Base-by-base conservation (phyloP, 305 asterid species). In the Fraxinus sp. region DNA sequence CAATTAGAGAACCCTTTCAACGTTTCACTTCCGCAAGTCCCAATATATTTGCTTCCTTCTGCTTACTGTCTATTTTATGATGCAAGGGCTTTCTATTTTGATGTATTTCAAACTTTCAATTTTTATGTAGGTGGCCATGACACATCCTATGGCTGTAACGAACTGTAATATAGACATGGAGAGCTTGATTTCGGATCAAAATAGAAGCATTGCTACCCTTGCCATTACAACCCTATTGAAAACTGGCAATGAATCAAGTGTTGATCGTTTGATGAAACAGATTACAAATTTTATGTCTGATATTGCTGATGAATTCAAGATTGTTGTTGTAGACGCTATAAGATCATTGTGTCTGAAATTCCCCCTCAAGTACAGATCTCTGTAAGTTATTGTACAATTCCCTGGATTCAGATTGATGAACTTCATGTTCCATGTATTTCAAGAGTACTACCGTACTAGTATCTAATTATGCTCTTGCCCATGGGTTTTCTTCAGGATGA, bases 261-360 rank as follows among this genome's bases (percentile, higher is more conserved):
- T 97, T 79, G 99, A 97, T 80, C 98, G 99, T 46, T 88, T 97
- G 86, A 95, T 95, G 98, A 97, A 97, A 86, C 99, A 97, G 84
- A 97, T 97, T 84, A 97, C 99, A 32, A 95, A 89, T 81, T 97
- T 97, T 83, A 97, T 97, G 99, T 97, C 99, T 73, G 99, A 97
- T 85, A 97, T 97, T 87, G 99, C 99, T 64, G 99, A 97, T 86
- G 99, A 97, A 88, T 95, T 97, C 92, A 95, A 97, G 91, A 95
- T 97, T 88, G 99, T 97, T 82, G 99, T 97, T 89, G 99, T 97
- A 46, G 99, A 97, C 73, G 99, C 98, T 79, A 97, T 97, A 81
- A 92, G 98, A 87, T 97, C 99, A 36, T 84, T 97, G 88, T 97
- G 99, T 89, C 89, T 97, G 91, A 97, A 97, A 89, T 95, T 97